phyloP scores from a whole-genome alignment of 2,329 filamentous ascomycete genomes.

The Pseudogymnoascus sp. region DNA sequence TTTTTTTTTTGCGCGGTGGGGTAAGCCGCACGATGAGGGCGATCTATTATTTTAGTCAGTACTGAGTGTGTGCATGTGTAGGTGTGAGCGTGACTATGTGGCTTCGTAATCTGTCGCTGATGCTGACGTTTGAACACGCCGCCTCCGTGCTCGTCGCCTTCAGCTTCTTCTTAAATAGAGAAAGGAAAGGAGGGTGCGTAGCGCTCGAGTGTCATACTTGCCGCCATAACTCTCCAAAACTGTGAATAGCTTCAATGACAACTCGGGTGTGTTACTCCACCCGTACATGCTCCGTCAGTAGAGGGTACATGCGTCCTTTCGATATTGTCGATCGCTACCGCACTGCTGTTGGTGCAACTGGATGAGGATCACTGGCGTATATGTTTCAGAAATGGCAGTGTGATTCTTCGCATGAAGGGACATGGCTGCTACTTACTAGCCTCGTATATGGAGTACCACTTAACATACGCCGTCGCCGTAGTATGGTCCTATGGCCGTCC shows the following conservation, averaged over 20 bases:
- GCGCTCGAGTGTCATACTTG: neutral
- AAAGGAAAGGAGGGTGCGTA: neutral
- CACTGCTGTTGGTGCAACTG: neutral
- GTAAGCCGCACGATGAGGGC: neutral
- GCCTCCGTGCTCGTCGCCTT: neutral
- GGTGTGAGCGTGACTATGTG: neutral
- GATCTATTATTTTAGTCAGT: neutral
- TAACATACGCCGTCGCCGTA: neutral
- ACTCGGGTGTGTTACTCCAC: conserved; percentile 1
- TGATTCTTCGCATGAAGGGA: conserved; percentile 1
- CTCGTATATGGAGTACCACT: neutral
- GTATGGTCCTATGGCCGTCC: neutral
- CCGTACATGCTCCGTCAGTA: neutral
- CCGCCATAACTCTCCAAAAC: neutral
- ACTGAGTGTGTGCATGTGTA: neutral
- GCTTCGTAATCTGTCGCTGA: neutral
- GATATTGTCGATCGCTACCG: neutral
- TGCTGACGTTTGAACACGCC: neutral
- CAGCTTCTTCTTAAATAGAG: neutral
- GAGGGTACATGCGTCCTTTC: neutral
- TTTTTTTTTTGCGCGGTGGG: neutral
- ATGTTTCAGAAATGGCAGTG: neutral
- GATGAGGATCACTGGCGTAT: neutral
- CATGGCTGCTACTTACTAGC: neutral
- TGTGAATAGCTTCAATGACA: conserved; percentile 5